phyloP scores from a whole-genome alignment of 108 stramenopile genomes.

The Epithemia pelagica region DNA sequence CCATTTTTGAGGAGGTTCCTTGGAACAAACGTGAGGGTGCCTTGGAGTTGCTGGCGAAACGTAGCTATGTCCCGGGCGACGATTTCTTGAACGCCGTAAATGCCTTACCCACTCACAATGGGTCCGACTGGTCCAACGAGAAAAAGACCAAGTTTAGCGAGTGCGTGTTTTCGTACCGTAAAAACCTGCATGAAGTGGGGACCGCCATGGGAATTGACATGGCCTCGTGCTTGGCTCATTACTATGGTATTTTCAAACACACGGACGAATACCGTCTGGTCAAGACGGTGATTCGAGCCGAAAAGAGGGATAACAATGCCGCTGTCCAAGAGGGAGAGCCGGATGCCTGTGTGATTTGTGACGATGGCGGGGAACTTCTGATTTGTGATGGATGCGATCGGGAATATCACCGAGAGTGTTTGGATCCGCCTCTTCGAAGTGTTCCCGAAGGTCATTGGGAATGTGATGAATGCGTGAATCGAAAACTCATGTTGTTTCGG shows the following conservation, averaged over 20 bases:
- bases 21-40: conserved; percentile 50
- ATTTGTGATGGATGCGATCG: conserved; percentile 78
- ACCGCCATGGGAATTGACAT: conserved; percentile 40
- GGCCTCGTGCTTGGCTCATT: conserved; percentile 43
- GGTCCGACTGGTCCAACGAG: conserved; percentile 61
- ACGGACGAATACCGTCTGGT: conserved; percentile 61
- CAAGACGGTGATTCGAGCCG: conserved; percentile 37
- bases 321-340: conserved; percentile 16
- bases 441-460: conserved; percentile 74
- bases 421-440: conserved; percentile 37
- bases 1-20: conserved; percentile 42
- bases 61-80: conserved; percentile 24
- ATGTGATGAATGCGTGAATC: conserved; percentile 58
- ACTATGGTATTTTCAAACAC: conserved; percentile 59
- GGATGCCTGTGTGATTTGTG: conserved; percentile 61
- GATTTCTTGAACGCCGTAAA: conserved; percentile 28
- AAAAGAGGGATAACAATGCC: conserved; percentile 15
- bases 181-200: conserved; percentile 47
- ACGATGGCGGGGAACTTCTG: conserved; percentile 69
- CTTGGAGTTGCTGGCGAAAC: conserved; percentile 33
- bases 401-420: conserved; percentile 69
- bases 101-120: conserved; percentile 28
- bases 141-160: conserved; percentile 43
- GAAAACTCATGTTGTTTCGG: conserved; percentile 23
- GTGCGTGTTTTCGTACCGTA: conserved; percentile 50